Evolutionary conservation across 1,139 yeast species (phyloP).

Genomic region (Blastobotrys indianensis): DNA sequence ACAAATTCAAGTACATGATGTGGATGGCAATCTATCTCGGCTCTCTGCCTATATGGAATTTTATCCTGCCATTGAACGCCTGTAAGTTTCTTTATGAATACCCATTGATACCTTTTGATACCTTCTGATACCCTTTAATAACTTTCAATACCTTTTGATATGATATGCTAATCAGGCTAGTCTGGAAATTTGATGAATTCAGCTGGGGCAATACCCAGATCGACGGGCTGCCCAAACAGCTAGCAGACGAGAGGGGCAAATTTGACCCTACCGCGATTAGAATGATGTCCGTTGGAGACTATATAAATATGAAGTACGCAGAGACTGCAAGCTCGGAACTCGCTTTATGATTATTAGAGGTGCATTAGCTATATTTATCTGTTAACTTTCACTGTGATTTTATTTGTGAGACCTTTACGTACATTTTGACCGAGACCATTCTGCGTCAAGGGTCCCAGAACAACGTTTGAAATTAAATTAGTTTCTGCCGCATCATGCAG

Average conservation of each 20-base stretch:
- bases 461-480: too few species aligned
- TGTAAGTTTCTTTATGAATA: constrained; percentile 30
- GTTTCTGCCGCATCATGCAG: too few species aligned
- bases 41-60: constrained; percentile 89
- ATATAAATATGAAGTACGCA: constrained; percentile 2
- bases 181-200: constrained; percentile 92
- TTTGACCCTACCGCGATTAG: constrained; percentile 10
- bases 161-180: constrained; percentile 12
- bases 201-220: constrained; percentile 88
- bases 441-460: too few species aligned
- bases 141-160: constrained; percentile 23
- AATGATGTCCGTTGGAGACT: constrained; percentile 9
- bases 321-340: not conserved
- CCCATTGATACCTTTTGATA: not conserved
- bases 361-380: too few species aligned
- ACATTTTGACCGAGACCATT: too few species aligned
- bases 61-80: constrained; percentile 76
- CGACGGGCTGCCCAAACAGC: not conserved
- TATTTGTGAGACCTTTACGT: too few species aligned
- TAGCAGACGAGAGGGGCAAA: not conserved
- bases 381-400: too few species aligned
- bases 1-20: constrained; percentile 59
- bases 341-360: too few species aligned
- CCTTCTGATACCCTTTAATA: not conserved
- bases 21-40: constrained; percentile 75